Evolutionary conservation across 306 rosid species (phyloP).

Genomic region (Cicer cuneatum): DNA sequence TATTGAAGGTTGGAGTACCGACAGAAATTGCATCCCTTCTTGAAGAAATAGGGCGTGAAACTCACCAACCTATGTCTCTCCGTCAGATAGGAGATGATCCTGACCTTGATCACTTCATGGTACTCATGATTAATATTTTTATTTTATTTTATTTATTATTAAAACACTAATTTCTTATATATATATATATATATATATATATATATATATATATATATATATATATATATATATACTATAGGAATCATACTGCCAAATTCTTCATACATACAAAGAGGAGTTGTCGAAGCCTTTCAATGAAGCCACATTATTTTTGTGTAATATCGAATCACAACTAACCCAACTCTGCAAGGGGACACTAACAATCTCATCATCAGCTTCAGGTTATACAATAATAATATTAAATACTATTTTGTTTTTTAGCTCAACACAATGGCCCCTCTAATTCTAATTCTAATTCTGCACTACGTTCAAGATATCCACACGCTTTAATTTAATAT

Average conservation of each 20-base stretch:
- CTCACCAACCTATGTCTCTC: conserved; percentile 42
- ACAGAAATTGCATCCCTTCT: conserved; percentile 64
- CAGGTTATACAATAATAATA: conserved; percentile 39
- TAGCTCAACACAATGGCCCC: not conserved
- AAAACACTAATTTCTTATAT: too few species aligned
- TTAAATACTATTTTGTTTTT: not conserved
- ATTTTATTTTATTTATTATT: not conserved
- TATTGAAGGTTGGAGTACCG: conserved; percentile 82
- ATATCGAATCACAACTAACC: conserved; percentile 68
- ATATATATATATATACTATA: too few species aligned
- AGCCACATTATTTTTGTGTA: conserved; percentile 67
- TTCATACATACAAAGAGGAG: conserved; percentile 71
- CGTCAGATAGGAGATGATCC: conserved; percentile 79
- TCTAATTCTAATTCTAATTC: not conserved
- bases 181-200: too few species aligned
- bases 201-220: too few species aligned
- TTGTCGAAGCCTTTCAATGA: conserved; percentile 72
- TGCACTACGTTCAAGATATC: not conserved
- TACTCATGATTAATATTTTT: conserved; percentile 7
- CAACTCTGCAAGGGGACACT: conserved; percentile 71
- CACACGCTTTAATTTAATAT: not conserved
- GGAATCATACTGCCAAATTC: conserved; percentile 75
- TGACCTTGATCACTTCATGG: conserved; percentile 87
- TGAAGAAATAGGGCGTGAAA: conserved; percentile 64
- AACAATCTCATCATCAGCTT: conserved; percentile 31